Evolutionary conservation across 2,329 filamentous ascomycete species (phyloP), one percentile per base, ranked within the genome.

Genomic region (Penicillium brevicompactum): DNA sequence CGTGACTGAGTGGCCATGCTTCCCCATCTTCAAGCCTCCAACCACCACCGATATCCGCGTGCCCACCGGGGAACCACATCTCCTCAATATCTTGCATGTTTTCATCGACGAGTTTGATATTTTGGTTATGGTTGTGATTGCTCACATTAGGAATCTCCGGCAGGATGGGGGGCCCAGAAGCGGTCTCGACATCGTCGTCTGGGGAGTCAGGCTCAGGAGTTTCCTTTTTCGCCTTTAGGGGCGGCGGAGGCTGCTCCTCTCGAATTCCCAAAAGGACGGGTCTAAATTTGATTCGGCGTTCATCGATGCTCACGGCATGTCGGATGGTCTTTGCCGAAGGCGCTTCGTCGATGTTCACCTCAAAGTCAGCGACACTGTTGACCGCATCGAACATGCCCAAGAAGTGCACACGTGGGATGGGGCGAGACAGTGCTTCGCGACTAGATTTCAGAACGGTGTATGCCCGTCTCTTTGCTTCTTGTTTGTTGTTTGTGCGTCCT

Each of bases 21-120:
- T 88, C 87, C 16, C 78, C 78, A 0, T 57, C 49, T 16, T 58
- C 70, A 0, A 82, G 71, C 38, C 82, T 80, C 88, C 88, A 91
- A 0, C 89, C 89, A 8, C 89, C 89, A 0, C 89, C 89, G 18
- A 92, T 83, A 58, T 92, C 89, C 2, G 83, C 88, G 57, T 93
- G 90, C 5, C 86, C 84, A 1, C 90, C 90, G 0, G 89, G 78
- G 62, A 93, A 93, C 65, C 72, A 76, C 2, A 92, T 83, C 65
- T 93, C 90, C 57, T 89, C 82, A 37, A 92, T 86, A 60, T 92
- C 87, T 66, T 91, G 60, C 18, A 7, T 9, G 1, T 49, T 32
- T 5, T 53, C 40, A 6, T 55, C 42, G 3, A 57, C 49, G 10
- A 21, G 31, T 32, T 51, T 46, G 16, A 11, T 8, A 5, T 32